Conservation (phyloP, 495 filamentous ascomycete genomes). For the Tuber borchii region DNA sequence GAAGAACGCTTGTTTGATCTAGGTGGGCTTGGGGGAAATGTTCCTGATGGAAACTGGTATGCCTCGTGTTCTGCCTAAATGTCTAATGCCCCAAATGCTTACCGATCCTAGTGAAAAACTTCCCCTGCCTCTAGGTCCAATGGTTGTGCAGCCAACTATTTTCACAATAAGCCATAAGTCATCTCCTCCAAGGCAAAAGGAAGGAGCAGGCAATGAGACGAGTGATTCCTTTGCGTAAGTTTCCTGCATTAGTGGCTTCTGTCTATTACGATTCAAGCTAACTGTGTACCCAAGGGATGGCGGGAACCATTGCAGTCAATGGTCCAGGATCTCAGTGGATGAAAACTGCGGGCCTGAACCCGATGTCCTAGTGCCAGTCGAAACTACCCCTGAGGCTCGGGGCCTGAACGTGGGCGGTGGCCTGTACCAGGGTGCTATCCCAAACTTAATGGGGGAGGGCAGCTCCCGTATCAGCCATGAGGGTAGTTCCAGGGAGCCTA, state of each 20-base stretch:
- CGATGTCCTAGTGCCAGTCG: background rate
- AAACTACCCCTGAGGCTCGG: slow-evolving; percentile 5
- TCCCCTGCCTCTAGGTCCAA: background rate
- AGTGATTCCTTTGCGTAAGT: background rate
- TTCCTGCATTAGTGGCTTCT: slow-evolving; percentile 1
- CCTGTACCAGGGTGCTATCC: slow-evolving; percentile 29
- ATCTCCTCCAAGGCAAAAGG: background rate
- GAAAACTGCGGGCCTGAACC: slow-evolving; percentile 12
- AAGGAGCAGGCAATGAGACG: background rate
- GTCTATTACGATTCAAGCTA: background rate
- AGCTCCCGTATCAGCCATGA: slow-evolving; percentile 18
- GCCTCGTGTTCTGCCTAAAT: background rate
- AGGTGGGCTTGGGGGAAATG: slow-evolving; percentile 5
- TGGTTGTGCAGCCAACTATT: background rate
- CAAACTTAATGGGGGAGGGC: slow-evolving; percentile 28
- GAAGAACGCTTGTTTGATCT: slow-evolving; percentile 16
- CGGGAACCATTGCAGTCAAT: slow-evolving; percentile 14
- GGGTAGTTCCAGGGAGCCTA: slow-evolving; percentile 22
- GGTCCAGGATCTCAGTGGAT: slow-evolving; percentile 33
- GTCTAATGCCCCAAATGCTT: background rate
- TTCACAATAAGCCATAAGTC: background rate
- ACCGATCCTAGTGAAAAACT: background rate
- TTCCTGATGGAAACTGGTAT: background rate
- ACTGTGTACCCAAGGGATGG: slow-evolving; percentile 10
- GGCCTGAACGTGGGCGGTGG: slow-evolving; percentile 22